These are phyloP conservation scores for Sphaerulina vaccinii DNA, from an alignment of 2,329 filamentous ascomycete genomes.

Conservation along the genomic window DNA sequence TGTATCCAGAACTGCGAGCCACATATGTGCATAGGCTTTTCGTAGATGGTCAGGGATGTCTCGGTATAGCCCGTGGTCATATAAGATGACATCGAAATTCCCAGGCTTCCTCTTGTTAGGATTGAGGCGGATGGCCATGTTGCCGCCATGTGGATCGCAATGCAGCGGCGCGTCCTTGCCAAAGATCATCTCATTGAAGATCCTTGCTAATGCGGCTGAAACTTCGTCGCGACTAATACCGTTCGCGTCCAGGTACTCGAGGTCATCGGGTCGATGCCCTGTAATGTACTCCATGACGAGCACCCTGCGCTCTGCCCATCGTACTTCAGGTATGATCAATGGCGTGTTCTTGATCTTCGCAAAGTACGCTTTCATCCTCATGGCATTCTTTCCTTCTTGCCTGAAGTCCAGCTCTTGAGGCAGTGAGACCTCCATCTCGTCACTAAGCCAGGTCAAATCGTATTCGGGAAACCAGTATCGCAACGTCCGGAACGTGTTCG, in stretches of 20 bases:
- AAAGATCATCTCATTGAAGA: slow-evolving; percentile 99
- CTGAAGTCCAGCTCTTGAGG: slow-evolving; percentile 90
- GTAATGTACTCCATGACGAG: slow-evolving; percentile 93
- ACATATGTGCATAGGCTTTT: slow-evolving; percentile 90
- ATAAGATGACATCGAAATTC: slow-evolving; percentile 94
- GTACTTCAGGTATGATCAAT: slow-evolving; percentile 81
- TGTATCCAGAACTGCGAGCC: slow-evolving; percentile 90
- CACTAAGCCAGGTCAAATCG: slow-evolving; percentile 91
- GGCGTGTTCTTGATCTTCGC: slow-evolving; percentile 70
- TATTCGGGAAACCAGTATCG: slow-evolving; percentile 97
- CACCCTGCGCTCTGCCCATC: slow-evolving; percentile 86
- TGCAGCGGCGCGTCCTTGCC: slow-evolving; percentile 83
- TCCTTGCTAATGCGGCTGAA: slow-evolving; percentile 80
- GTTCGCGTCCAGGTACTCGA: slow-evolving; percentile 79
- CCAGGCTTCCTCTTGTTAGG: slow-evolving; percentile 53
- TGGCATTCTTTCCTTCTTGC: slow-evolving; percentile 81
- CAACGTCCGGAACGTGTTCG: slow-evolving; percentile 83
- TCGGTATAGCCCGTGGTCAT: slow-evolving; percentile 95
- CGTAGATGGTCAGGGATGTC: slow-evolving; percentile 78
- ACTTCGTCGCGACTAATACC: slow-evolving; percentile 94
- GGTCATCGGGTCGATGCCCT: slow-evolving; percentile 82
- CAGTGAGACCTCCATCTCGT: slow-evolving; percentile 87
- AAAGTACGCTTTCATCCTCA: slow-evolving; percentile 77
- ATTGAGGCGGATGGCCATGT: slow-evolving; percentile 87
- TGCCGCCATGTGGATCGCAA: slow-evolving; percentile 95